Evolutionary conservation across 2,329 filamentous ascomycete species (phyloP).

Genomic region (Magnaporthales sp.): DNA sequence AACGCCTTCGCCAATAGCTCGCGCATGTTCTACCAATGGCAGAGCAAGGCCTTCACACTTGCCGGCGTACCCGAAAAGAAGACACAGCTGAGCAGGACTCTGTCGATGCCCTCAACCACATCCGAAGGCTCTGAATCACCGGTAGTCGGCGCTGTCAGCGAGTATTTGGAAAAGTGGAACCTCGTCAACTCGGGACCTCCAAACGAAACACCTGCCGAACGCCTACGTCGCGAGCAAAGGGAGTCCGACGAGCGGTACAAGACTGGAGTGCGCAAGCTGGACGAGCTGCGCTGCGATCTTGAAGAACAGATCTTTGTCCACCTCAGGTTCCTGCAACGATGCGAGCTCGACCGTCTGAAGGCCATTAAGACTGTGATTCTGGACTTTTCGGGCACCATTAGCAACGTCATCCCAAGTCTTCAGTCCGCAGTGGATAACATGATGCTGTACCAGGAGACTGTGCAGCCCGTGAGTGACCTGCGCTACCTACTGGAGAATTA

Average conservation of each 20-base stretch:
- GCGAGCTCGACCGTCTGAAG: conserved; percentile 90
- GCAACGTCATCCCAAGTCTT: conserved; percentile 93
- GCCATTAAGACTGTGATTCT: conserved; percentile 97
- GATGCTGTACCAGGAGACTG: conserved; percentile 98
- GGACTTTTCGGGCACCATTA: conserved; percentile 94
- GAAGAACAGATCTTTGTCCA: conserved; percentile 92
- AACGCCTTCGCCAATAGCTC: conserved; percentile 96
- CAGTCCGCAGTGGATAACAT: conserved; percentile 97
- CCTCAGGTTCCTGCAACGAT: conserved; percentile 92
- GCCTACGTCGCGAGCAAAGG: conserved; percentile 75
- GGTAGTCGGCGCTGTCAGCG: conserved; percentile 71
- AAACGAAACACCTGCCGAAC: conserved; percentile 87
- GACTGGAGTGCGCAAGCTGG: conserved; percentile 72
- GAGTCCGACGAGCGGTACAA: conserved; percentile 96
- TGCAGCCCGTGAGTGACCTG: conserved; percentile 86
- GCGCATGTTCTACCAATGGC: conserved; percentile 96
- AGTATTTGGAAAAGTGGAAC: conserved; percentile 89
- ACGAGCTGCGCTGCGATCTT: conserved; percentile 85
- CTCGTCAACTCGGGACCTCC: conserved; percentile 81
- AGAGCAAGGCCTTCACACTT: conserved; percentile 80
- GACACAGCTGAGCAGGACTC: conserved; percentile 59
- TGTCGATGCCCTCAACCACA: conserved; percentile 57
- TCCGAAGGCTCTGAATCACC: conserved; percentile 61
- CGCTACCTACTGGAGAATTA: conserved; percentile 96
- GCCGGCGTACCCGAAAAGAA: conserved; percentile 88